phyloP scores from a whole-genome alignment of 1,139 yeast genomes.

The Geotrichum aggregatum region DNA sequence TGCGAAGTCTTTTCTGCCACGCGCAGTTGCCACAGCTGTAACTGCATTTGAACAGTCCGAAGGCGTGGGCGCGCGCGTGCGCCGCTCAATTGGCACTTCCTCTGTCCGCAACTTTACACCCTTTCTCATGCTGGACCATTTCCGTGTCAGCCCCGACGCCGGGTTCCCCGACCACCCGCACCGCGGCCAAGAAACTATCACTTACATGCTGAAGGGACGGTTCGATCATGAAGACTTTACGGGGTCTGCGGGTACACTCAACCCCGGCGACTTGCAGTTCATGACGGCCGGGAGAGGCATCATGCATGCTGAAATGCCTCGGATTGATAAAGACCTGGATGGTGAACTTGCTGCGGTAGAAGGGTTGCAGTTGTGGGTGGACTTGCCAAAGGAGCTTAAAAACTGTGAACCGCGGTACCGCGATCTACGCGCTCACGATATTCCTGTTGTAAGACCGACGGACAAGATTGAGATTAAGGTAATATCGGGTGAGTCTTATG shows the following conservation, averaged over 20 bases:
- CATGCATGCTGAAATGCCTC: constrained; percentile 83
- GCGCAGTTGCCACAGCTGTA: too few relatives aligned
- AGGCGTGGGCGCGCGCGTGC: constrained; percentile 82
- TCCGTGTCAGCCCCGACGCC: constrained; percentile 56
- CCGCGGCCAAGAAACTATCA: constrained; percentile 84
- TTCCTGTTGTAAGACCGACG: constrained; percentile 60
- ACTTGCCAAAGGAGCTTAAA: constrained; percentile 65
- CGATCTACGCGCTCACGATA: constrained; percentile 63
- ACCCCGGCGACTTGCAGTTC: constrained; percentile 85
- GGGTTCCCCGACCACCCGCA: constrained; percentile 95
- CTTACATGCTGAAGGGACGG: constrained; percentile 67
- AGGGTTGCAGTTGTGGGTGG: constrained; percentile 85
- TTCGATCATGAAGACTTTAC: constrained; percentile 91
- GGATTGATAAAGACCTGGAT: constrained; percentile 28
- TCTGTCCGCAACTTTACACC: constrained; percentile 72
- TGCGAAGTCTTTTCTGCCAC: too few relatives aligned
- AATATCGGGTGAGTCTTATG: constrained; percentile 73
- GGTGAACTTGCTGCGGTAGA: constrained; percentile 39
- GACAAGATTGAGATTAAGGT: constrained; percentile 68
- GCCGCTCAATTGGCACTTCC: constrained; percentile 74
- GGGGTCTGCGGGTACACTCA: constrained; percentile 70
- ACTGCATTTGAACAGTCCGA: constrained; percentile 79
- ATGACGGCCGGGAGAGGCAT: constrained; percentile 94
- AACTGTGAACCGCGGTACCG: constrained; percentile 69
- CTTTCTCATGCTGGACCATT: constrained; percentile 80